Base-by-base conservation (phyloP, 2,329 filamentous ascomycete species). In the Colletotrichum orbiculare region DNA sequence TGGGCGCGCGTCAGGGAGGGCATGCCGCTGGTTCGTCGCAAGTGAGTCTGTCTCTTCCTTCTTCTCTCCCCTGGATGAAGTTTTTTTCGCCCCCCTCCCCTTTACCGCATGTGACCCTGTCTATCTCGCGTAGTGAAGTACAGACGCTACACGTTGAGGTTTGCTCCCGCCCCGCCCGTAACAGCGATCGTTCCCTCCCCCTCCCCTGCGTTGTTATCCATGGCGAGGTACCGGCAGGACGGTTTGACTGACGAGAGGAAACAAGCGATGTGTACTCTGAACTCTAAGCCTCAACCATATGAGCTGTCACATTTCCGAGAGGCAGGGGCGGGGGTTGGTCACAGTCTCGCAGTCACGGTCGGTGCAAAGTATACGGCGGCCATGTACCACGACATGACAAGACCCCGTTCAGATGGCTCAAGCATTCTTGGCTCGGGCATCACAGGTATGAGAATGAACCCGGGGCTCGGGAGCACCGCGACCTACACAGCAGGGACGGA, bases 21-120 rank as follows among this genome's bases (percentile, higher is more conserved):
- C 74, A 85, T 87, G 82, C 85, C 85, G 49, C 72, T 87, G 55
- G 76, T 78, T 49, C 74, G 85, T 69, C 77, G 85, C 86, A 66
- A 82, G 85, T 83, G 11, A 25, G 13, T 17, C 25, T 37, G 37
- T 38, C 25, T 17, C 13, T 39, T 42, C 35, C 17, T 48, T 37
- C 47, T 12, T 49, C 46, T 15, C 33, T 6, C 48, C 39, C 33
- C 39, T 39, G 25, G 25, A 25, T 25, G 25, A 25, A 25, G 25
- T 25, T 5, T 25, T 25, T 25, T 25, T 25, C 25, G 25, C 25
- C 25, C 25, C 25, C 25, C 25, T 4, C 34, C 33, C 25, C 33
- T 48, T 37, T 54, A 41, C 15, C 41, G 35, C 35, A 15, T 35
- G 60, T 65, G 57, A 48, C 46, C 35, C 46, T 25, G 25, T 65